A percentile compares a stretch with the other conserved stretches of the same genome.
Evolutionary conservation across 108 stramenopile species (phyloP).

Genomic region (Craspedostauros australis): DNA sequence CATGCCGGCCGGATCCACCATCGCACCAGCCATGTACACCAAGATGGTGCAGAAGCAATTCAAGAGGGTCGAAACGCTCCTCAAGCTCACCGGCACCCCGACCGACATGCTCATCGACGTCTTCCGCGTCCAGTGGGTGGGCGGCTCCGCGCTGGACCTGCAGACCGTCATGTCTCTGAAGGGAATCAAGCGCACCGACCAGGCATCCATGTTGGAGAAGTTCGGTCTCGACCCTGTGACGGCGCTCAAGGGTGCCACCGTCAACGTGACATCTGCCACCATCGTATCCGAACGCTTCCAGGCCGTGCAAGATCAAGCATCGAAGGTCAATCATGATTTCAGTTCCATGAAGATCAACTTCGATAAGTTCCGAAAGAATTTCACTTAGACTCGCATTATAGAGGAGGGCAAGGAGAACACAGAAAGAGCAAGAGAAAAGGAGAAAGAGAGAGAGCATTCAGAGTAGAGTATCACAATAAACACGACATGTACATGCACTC

Average conservation of each 20-base stretch:
- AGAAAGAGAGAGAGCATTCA: too few species aligned
- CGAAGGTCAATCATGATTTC: slow-evolving; percentile 69
- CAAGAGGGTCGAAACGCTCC: slow-evolving; percentile 88
- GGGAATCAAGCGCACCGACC: slow-evolving; percentile 85
- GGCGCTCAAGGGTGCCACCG: slow-evolving; percentile 43
- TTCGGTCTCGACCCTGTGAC: slow-evolving; percentile 72
- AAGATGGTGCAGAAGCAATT: slow-evolving; percentile 93
- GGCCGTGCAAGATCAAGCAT: slow-evolving; percentile 60
- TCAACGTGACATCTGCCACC: slow-evolving; percentile 50
- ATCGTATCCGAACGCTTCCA: slow-evolving; percentile 72
- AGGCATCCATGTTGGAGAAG: slow-evolving; percentile 75
- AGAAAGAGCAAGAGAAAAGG: too few species aligned
- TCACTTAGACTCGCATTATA: slow-evolving; percentile 36
- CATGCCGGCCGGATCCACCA: slow-evolving; percentile 38
- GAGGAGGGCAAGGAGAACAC: too few species aligned
- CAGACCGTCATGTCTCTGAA: slow-evolving; percentile 86
- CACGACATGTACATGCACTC: too few species aligned
- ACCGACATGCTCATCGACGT: slow-evolving; percentile 84
- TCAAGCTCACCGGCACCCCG: slow-evolving; percentile 95
- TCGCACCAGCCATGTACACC: slow-evolving; percentile 89
- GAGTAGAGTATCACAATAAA: too few species aligned
- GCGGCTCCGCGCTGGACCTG: slow-evolving; percentile 75
- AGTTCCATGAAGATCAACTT: slow-evolving; percentile 79
- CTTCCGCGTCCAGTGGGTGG: slow-evolving; percentile 86
- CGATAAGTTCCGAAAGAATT: slow-evolving; percentile 71